Evolutionary conservation across 31 red algal genomes (phyloP), one percentile per base, ranked within the genome.

Genomic region (Bonnemaisonia californica): DNA sequence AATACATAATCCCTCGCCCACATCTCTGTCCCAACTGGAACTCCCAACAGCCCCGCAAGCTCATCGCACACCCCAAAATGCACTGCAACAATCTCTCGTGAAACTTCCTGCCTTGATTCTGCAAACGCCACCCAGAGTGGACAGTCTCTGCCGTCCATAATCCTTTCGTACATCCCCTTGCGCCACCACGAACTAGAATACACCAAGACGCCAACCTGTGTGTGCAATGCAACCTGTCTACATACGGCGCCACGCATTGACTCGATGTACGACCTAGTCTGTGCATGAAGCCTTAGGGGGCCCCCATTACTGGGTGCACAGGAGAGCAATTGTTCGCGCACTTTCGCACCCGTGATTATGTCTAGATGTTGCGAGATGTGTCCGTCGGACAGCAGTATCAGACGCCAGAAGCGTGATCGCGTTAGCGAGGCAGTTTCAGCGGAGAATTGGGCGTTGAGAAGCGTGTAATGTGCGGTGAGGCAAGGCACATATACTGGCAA

Each of bases 1-100:
- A 82, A 82, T 3, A 90, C 32, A 27, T 41, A 42, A 57, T 90
- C 86, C 57, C 86, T 79, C 24, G 86, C 77, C 77, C 77, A 82
- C 62, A 69, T 54, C 27, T 23, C n/a, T 12, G 65, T 30, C 5
- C 31, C 26, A 7, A 16, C 45, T 8, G 41, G 38, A 33, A 78
- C 8, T 23, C 36, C 63, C 35, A 90, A 74, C 60, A 70, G 29
- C 2, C 38, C 35, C 37, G 59, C 86, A 19, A 81, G 29, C 18
- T 18, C 2, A 1, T 64, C 47, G 62, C 86, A 89, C 33, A 27
- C 19, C 11, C 86, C 86, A 36, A 45, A 81, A 39, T 81, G 76
- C 16, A 89, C 56, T 3, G 54, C 67, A 24, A 54, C 35, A 31
- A 89, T 34, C 30, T 22, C 65, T 21, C 76, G 64, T 9, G 62